Base-by-base conservation (phyloP, 2,329 filamentous ascomycete genomes). In the Erysiphe pulchra region DNA sequence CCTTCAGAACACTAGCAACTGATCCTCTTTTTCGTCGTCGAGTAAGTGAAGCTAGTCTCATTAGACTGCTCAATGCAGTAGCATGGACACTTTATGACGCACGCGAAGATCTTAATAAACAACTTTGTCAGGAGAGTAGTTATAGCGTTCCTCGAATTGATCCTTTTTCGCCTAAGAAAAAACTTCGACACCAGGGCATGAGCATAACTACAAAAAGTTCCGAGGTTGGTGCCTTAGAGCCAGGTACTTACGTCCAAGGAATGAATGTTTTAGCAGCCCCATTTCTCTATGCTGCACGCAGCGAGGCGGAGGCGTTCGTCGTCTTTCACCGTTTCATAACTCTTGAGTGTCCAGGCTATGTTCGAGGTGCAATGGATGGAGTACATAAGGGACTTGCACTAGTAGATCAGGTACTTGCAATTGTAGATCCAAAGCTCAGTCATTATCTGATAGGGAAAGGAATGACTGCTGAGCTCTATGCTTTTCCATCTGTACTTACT, bases 201-300 rank as follows among this genome's bases (percentile, higher is more conserved):
- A 71, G 71, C 12, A 62, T 77, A 46, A 77, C 72, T 1, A 77
- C 71, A 0, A 74, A 78, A 56, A 68, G 75, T 49, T 70, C 77
- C 52, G 74, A 78, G 50, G 65, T 66, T 7, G 70, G 70, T 47
- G 66, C 64, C 2, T 63, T 65, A 31, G 78, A 83, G 54, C 72
- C 82, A 11, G 83, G 85, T 31, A 86, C 82, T 37, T 98, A 98
- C 55, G 87, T 98, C 2, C 90, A 98, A 62, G 90, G 90, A 52
- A 95, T 98, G 87, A 98, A 98, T 59, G 90, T 98, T 37, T 72
- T 98, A 14, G 87, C 86, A 10, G 90, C 90, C 0, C 90, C 90
- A 0, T 94, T 98, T 57, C 68, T 98, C 41, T 98, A 98, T 60
- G 85, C 84, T 5, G 86, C 90, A 1, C 77, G 85, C 47, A 93